Evolutionary conservation across 2,329 filamentous ascomycete genomes (phyloP), one percentile per base, ranked within the genome.

Genomic region (Diaporthe citriasiana): DNA sequence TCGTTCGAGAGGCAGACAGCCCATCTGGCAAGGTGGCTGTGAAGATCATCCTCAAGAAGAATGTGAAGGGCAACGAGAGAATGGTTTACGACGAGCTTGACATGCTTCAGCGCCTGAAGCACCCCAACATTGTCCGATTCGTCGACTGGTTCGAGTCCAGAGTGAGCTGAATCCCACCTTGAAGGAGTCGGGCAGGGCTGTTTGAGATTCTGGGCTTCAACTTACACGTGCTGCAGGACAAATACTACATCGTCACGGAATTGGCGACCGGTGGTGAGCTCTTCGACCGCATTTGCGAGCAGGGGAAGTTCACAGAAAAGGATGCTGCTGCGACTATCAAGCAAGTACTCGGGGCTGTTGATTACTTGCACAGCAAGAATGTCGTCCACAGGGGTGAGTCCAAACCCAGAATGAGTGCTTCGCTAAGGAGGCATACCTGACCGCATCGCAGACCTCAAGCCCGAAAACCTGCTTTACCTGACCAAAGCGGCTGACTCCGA

Each of bases 11-110:
- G 85, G 97, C 97, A 75, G 95, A 98, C 76, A 90, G 94, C 78
- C 91, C 93, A 55, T 89, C 90, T 27, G 94, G 95, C 83, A 90
- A 98, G 88, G 95, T 97, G 75, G 97, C 97, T 53, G 91, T 99
- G 84, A 99, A 99, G 89, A 98, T 99, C 83, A 99, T 99, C 84
- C 88, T 98, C 81, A 99, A 99, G 90, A 98, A 98, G 88, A 98
- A 98, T 85, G 96, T 99, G 82, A 97, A 95, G 83, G 96, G 95
- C 77, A 98, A 98, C 80, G 97, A 99, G 87, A 92, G 93, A 83
- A 99, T 99, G 97, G 97, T 99, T 53, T 97, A 97, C 83, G 97
- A 99, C 83, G 97, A 99, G 87, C 89, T 99, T 79, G 90, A 95
- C 78, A 95, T 99, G 91, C 89, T 99, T 77, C 95, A 98, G 85